Base-by-base conservation (phyloP, 169 alveolate species). In the Plasmodium knowlesi region DNA sequence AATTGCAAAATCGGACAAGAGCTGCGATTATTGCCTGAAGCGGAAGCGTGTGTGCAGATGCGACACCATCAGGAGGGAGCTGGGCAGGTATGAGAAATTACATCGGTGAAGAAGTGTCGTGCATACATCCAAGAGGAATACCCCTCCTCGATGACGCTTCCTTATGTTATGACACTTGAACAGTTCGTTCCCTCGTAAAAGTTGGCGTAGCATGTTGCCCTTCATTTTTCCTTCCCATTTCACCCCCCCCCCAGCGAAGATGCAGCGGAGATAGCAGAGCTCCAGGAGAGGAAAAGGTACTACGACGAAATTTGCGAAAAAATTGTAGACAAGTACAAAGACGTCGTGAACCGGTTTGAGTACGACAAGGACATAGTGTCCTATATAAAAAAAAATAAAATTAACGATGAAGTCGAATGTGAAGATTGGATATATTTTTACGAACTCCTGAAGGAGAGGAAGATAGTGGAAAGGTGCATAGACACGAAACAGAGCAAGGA, bases 391-490 rank as follows among this genome's bases (percentile, higher is more conserved):
- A 57, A 41, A 16, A 71, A 91, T 14, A 91, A 81, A 67, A 81
- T 91, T 81, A 91, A 91, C 54, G 92, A 91, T 82, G 95, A 91
- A 53, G 54, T 91, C 32, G 95, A 91, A 82, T 70, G 85, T 53
- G 95, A 81, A 82, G 95, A 91, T 50, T 91, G 95, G 95, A 57
- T 91, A 12, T 91, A 91, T 82, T 91, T 91, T 91, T 91, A 91
- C 83, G 95, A 91, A 46, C 22, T 91, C 6, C 78, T 91, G 76
- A 91, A 91, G 76, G 95, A 91, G 39, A 67, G 95, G 30, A 91
- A 82, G 73, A 46, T 91, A 46, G 37, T 91, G 39, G 95, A 91
- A 70, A 70, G 82, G 37, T 88, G 86, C 43, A 46, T 88, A 43
- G 92, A 91, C 22, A 72, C 32, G 16, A 80, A 81, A 16, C 14